Base-by-base conservation (phyloP, 164 flowering plant genomes). In the Vitis amurensis region DNA sequence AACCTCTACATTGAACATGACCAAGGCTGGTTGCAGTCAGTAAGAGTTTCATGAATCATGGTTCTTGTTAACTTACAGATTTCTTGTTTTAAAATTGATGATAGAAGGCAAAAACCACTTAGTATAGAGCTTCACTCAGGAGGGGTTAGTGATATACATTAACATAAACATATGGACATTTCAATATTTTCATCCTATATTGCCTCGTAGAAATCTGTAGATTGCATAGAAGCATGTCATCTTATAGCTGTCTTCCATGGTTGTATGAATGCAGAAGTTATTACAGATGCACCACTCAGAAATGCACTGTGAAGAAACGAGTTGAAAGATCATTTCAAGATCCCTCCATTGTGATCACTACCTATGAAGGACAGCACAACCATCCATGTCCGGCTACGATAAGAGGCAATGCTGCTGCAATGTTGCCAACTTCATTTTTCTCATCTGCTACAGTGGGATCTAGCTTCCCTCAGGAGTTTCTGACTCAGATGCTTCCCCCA, bases 291-390 rank as follows among this genome's bases (percentile, higher is more conserved):
- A 88, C 92, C 0, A 78, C 62, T 30, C 84, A 76, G 55, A 86
- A 83, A 8, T 88, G 92, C 79, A 66, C 56, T 2, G 92, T 88
- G 74, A 88, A 86, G 81, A 88, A 88, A 52, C 76, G 86, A 0
- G 90, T 88, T 0, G 90, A 88, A 68, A 82, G 92, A 72, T 79
- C 86, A 47, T 79, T 70, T 30, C 78, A 83, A 55, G 90, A 88
- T 53, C 89, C 88, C 62, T 71, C 79, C 9, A 72, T 74, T n/a
- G 88, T 86, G 62, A 79, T 85, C 44, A 88, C 92, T 0, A 88
- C 92, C 11, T 88, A 88, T 27, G 92, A 88, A 68, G 92, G 92
- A 1, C 85, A 77, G 57, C 92, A 88, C 68, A 78, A 82, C 61
- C 91, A 88, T 66, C 84, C 68, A 2, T 67, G 76, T 27, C 85